Percentiles rank a stretch among this genome's conserved stretches.
phyloP scores from a whole-genome alignment of 768 basidiomycete species.

The Boletus edulis region DNA sequence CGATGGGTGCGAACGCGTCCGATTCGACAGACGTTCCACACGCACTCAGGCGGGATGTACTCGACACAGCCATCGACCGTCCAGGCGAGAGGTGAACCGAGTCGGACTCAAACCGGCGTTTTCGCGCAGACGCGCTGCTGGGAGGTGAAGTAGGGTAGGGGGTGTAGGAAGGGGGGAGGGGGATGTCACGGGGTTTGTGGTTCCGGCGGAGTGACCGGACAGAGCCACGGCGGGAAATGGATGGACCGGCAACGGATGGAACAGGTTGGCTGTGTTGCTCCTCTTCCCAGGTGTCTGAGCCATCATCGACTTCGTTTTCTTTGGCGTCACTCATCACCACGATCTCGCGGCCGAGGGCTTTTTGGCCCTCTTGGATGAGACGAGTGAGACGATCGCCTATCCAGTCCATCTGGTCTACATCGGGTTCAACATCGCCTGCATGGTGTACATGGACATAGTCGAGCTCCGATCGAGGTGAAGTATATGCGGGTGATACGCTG shows the following conservation, averaged over 20 bases:
- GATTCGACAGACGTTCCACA: constrained; percentile 38
- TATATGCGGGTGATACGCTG: constrained; percentile 25
- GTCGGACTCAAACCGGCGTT: constrained; percentile 29
- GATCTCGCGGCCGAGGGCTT: constrained; percentile 70
- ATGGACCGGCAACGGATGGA: constrained; percentile 3
- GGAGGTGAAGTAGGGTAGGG: constrained; percentile 27
- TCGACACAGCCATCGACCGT: constrained; percentile 18
- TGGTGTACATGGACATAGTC: constrained; percentile 34
- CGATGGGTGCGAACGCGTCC: constrained; percentile 21
- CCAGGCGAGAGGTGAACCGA: constrained; percentile 21
- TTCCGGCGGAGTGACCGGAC: constrained; percentile 25
- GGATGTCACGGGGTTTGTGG: constrained; percentile 23
- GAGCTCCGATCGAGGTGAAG: constrained; percentile 41
- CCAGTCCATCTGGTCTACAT: constrained; percentile 19
- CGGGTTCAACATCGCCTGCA: constrained; percentile 54
- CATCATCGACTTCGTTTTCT: constrained; percentile 78
- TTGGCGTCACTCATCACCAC: constrained; percentile 73
- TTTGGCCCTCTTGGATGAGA: constrained; percentile 78
- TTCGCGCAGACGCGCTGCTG: constrained; percentile 34
- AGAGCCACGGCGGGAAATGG: constrained; percentile 28
- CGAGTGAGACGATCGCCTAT: constrained; percentile 43
- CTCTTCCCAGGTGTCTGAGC: constrained; percentile 72
- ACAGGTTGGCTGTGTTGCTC: constrained; percentile 33
- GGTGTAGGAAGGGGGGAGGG: constrained; percentile 30
- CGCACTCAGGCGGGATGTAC: constrained; percentile 13